Evolutionary conservation across 352 stramenopile species (phyloP).

Genomic region (Phytopythium aichiense): DNA sequence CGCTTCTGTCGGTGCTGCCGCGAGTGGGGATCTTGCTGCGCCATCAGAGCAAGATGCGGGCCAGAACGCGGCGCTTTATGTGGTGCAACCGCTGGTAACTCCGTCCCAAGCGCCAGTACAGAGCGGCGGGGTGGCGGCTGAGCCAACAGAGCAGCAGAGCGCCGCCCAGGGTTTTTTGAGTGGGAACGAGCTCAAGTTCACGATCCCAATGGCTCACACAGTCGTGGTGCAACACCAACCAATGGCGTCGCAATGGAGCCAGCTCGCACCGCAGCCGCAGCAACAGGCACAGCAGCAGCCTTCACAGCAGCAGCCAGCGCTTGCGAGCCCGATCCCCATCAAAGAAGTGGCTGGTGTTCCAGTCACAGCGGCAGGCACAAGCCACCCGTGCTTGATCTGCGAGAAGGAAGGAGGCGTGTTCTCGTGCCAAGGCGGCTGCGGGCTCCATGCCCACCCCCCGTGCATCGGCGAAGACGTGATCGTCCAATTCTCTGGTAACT

Average conservation of each 20-base stretch:
- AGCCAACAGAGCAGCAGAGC: background rate
- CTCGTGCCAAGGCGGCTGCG: conserved; percentile 55
- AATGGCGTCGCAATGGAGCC: background rate
- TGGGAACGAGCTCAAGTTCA: background rate
- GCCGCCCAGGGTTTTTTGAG: background rate
- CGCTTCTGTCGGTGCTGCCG: background rate
- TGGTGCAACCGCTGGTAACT: background rate
- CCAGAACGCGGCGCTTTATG: background rate
- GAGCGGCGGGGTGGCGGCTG: background rate
- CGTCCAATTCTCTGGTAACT: conserved; percentile 43
- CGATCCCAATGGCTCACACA: background rate
- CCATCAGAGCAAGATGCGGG: background rate
- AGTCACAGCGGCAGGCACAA: conserved; percentile 16
- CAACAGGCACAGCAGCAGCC: background rate
- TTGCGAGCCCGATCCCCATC: background rate
- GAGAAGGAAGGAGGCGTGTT: conserved; percentile 45
- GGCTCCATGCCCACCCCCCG: conserved; percentile 42
- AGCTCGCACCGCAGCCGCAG: background rate
- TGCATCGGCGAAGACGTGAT: conserved; percentile 63
- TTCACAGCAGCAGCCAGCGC: background rate
- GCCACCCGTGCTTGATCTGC: conserved; percentile 38
- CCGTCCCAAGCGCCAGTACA: background rate
- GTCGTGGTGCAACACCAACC: background rate
- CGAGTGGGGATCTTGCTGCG: background rate
- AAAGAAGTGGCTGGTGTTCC: background rate